A percentile compares a stretch with the other conserved stretches of the same genome.
These are phyloP conservation scores for Aspergillus coremiiformis DNA, from an alignment of 495 filamentous ascomycete genomes.

Conservation along the genomic window DNA sequence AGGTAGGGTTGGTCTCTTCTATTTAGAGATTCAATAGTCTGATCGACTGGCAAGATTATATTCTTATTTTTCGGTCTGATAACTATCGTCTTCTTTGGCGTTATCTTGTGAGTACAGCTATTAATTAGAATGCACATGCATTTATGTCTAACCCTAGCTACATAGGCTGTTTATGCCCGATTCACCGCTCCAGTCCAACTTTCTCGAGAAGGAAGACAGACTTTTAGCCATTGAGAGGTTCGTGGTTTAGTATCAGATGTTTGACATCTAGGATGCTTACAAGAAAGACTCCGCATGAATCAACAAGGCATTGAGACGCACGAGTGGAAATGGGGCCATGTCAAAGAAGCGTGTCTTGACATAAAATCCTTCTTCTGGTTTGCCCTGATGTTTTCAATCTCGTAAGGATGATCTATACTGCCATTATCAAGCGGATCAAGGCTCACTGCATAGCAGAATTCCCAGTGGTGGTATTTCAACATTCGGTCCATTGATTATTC, in stretches of 20 bases:
- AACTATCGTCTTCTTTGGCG: constrained; percentile 41
- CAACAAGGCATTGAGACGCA: constrained; percentile 53
- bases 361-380: constrained; percentile 65
- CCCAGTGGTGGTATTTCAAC: constrained; percentile 56
- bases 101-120: constrained; percentile 31
- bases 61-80: constrained; percentile 48
- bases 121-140: not conserved
- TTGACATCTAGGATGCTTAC: not conserved
- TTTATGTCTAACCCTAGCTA: not conserved
- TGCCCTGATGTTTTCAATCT: constrained; percentile 46
- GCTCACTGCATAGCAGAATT: constrained; percentile 37
- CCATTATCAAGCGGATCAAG: not conserved
- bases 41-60: constrained; percentile 34
- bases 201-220: constrained; percentile 51
- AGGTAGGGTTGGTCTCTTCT: constrained; percentile 23
- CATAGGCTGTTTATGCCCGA: constrained; percentile 49
- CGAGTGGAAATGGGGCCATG: constrained; percentile 56
- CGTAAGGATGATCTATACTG: constrained; percentile 19
- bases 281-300: constrained; percentile 49
- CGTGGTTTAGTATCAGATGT: not conserved
- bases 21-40: constrained; percentile 2
- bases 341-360: constrained; percentile 53
- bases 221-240: constrained; percentile 52
- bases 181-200: constrained; percentile 52
- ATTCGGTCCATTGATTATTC: constrained; percentile 57